Conservation (phyloP, 1,284 basidiomycete genomes). For the Chalciporus sp. region DNA sequence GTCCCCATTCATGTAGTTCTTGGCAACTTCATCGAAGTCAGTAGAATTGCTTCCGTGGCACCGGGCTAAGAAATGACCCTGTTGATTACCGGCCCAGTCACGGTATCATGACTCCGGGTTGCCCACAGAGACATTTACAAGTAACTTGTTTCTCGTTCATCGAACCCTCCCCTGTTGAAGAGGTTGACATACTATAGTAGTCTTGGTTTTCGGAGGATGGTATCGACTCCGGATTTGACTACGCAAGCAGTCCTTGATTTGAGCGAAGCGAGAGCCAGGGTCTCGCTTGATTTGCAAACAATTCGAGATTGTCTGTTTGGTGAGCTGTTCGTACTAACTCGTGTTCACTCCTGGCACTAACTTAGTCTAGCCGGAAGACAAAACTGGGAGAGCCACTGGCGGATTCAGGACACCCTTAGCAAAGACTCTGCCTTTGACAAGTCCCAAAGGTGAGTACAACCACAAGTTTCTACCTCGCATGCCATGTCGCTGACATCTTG, state of each 20-base stretch:
- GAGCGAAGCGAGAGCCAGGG: conserved; percentile 42
- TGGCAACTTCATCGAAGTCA: no score
- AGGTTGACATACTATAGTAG: neutral
- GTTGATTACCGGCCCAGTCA: no score
- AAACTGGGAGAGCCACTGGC: conserved; percentile 51
- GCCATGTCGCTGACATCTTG: neutral
- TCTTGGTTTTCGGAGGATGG: neutral
- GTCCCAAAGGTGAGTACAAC: conserved; percentile 45
- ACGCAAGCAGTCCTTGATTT: conserved; percentile 56
- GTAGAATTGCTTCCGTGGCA: no score
- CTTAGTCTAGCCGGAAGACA: conserved; percentile 44
- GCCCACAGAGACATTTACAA: no score
- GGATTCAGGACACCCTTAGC: conserved; percentile 52
- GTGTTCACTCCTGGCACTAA: neutral
- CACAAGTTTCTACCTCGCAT: no score
- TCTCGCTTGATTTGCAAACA: conserved; percentile 43
- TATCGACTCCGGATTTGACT: conserved; percentile 36
- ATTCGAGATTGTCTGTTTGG: conserved; percentile 54
- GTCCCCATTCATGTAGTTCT: no score
- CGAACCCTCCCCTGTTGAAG: neutral
- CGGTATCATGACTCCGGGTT: no score
- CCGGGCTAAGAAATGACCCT: no score
- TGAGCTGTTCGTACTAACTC: conserved; percentile 31
- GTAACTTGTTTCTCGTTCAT: neutral
- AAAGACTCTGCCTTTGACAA: conserved; percentile 70